These are phyloP conservation scores for Caulochytrium protostelioides DNA, from an alignment of 371 early-diverging fungal species.

Conservation along the genomic window DNA sequence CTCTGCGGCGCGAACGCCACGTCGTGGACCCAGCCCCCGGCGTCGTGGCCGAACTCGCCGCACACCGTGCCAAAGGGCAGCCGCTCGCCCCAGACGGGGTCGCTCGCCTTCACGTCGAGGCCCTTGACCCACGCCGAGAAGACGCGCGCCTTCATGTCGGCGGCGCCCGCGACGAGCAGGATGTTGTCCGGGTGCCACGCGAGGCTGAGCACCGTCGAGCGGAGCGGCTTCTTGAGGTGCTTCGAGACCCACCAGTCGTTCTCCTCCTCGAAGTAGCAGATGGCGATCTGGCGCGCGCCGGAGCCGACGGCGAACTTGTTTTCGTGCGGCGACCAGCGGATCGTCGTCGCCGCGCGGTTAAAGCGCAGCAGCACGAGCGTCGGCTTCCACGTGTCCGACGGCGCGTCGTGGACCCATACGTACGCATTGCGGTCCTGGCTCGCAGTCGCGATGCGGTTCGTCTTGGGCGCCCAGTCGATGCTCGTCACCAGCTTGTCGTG, in stretches of 20 bases:
- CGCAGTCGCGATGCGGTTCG: slow-evolving; percentile 87
- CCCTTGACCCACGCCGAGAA: slow-evolving; percentile 89
- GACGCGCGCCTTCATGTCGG: slow-evolving; percentile 89
- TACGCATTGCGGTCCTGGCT: slow-evolving; percentile 96
- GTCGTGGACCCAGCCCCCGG: slow-evolving; percentile 79
- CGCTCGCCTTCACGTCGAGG: slow-evolving; percentile 55
- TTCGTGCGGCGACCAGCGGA: slow-evolving; percentile 86
- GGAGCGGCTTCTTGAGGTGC: slow-evolving; percentile 82
- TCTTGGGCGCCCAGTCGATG: slow-evolving; percentile 87
- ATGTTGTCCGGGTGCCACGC: slow-evolving; percentile 96
- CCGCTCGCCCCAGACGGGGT: slow-evolving; percentile 76
- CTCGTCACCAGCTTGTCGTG: slow-evolving; percentile 89
- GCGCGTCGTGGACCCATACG: slow-evolving; percentile 69
- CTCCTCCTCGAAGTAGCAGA: slow-evolving; percentile 87
- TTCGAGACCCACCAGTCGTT: slow-evolving; percentile 92
- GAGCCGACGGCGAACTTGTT: slow-evolving; percentile 95
- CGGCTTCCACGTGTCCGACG: slow-evolving; percentile 55
- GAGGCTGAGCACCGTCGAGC: slow-evolving; percentile 66
- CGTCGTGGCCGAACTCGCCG: slow-evolving; percentile 57
- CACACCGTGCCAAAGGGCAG: slow-evolving; percentile 81
- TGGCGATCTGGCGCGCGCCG: slow-evolving; percentile 67
- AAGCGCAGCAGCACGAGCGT: slow-evolving; percentile 81
- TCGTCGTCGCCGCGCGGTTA: slow-evolving; percentile 88
- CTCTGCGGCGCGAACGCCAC: slow-evolving; percentile 85
- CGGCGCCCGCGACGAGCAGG: slow-evolving; percentile 73